Conservation (phyloP, 495 filamentous ascomycete genomes). For the Clavariopsis aquatica region DNA sequence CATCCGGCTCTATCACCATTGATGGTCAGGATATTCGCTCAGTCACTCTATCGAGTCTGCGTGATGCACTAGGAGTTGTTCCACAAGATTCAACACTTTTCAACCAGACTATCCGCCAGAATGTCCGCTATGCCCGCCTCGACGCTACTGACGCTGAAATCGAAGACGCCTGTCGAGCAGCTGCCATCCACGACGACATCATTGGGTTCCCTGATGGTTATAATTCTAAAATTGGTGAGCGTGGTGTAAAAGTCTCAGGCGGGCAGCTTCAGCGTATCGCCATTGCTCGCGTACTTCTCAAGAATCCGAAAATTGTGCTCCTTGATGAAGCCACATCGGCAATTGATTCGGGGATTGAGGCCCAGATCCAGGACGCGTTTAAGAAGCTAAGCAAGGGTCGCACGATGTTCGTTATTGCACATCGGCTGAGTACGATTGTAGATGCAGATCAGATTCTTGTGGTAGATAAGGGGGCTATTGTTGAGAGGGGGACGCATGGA, state of each 20-base stretch:
- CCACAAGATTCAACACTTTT: conserved; percentile 38
- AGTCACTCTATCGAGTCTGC: conserved; percentile 15
- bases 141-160: conserved; percentile 50
- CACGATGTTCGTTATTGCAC: conserved; percentile 38
- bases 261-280: conserved; percentile 39
- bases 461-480: conserved; percentile 43
- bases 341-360: conserved; percentile 33
- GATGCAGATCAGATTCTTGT: conserved; percentile 48
- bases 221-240: conserved; percentile 32
- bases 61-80: conserved; percentile 31
- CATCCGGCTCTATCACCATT: conserved; percentile 29
- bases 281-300: conserved; percentile 36
- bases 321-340: conserved; percentile 39
- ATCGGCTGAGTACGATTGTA: conserved; percentile 44
- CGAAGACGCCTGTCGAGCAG: conserved; percentile 53
- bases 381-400: conserved; percentile 28
- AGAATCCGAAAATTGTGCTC: conserved; percentile 36
- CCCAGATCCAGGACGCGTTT: conserved; percentile 34
- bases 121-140: conserved; percentile 57
- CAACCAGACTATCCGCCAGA: conserved; percentile 55
- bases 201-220: conserved; percentile 53
- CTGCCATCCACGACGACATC: conserved; percentile 62
- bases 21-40: conserved; percentile 30
- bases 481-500: conserved; percentile 46
- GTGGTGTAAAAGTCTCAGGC: conserved; percentile 35